Evolutionary conservation across 192 early-diverging fungal species (phyloP).

Genomic region (Coemansia sp.): DNA sequence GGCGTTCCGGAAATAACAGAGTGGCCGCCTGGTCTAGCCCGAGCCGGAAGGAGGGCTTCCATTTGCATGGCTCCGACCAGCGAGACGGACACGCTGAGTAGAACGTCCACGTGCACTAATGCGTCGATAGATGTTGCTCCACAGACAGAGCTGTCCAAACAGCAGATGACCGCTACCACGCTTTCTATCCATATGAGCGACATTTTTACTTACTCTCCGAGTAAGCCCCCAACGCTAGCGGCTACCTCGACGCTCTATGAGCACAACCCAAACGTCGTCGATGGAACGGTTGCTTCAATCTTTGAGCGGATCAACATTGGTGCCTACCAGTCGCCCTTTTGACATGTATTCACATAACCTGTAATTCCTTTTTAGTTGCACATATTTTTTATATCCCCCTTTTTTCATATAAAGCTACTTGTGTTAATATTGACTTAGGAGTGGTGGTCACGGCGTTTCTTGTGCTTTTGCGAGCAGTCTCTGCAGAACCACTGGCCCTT

Average conservation of each 20-base stretch:
- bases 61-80: background rate
- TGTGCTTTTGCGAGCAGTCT: constrained; percentile 64
- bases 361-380: background rate
- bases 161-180: background rate
- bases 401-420: background rate
- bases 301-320: constrained; percentile 18
- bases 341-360: background rate
- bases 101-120: background rate
- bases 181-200: constrained; percentile 30
- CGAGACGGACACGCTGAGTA: background rate
- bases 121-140: background rate
- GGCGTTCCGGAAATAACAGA: background rate
- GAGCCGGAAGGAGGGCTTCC: background rate
- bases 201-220: constrained; percentile 21
- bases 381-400: background rate
- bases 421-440: background rate
- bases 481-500: constrained; percentile 97
- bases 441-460: constrained; percentile 44
- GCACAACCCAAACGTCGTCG: background rate
- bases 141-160: background rate
- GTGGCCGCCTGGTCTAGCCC: constrained; percentile 4
- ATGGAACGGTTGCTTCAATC: constrained; percentile 10
- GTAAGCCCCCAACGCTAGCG: background rate
- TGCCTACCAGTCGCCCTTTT: background rate
- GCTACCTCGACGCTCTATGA: constrained; percentile 2